phyloP scores from a whole-genome alignment of 2,329 filamentous ascomycete genomes.

The Colletotrichum zoysiae region DNA sequence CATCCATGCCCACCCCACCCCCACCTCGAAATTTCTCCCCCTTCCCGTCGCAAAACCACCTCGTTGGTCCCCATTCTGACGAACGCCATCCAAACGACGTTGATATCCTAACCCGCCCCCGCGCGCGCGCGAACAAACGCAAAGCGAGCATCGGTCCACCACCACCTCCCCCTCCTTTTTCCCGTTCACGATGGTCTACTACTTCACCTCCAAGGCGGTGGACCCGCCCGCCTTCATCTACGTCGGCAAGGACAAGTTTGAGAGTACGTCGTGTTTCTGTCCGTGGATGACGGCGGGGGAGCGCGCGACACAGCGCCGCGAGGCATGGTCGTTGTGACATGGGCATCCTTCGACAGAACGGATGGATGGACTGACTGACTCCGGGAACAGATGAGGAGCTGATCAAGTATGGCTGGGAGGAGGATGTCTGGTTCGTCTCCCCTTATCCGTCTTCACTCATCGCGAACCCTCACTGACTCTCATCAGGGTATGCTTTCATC shows the following conservation, averaged over 20 bases:
- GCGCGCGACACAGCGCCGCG: background rate
- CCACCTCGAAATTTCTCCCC: conserved; percentile 42
- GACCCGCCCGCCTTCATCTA: conserved; percentile 89
- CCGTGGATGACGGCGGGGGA: conserved; percentile 30
- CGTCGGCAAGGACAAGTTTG: conserved; percentile 98
- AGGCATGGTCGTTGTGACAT: background rate
- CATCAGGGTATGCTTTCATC: conserved; percentile 46
- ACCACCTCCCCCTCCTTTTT: too few relatives aligned
- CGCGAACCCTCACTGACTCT: conserved; percentile 19
- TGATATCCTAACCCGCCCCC: background rate
- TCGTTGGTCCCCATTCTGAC: background rate
- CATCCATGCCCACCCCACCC: background rate
- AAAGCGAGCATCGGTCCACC: too few relatives aligned
- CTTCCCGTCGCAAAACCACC: conserved; percentile 1
- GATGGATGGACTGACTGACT: background rate
- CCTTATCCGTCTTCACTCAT: conserved; percentile 13
- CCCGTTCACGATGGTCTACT: conserved; percentile 83
- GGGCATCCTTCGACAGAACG: background rate
- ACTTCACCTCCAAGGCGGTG: conserved; percentile 90
- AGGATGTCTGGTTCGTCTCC: conserved; percentile 86
- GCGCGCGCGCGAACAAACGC: too few relatives aligned
- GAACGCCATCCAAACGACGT: background rate
- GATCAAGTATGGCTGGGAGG: conserved; percentile 93
- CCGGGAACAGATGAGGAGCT: conserved; percentile 85
- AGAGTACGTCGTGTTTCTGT: conserved; percentile 74